These are phyloP conservation scores for Macrolepiota albuminosa DNA, from an alignment of 768 basidiomycete species.

Conservation along the genomic window DNA sequence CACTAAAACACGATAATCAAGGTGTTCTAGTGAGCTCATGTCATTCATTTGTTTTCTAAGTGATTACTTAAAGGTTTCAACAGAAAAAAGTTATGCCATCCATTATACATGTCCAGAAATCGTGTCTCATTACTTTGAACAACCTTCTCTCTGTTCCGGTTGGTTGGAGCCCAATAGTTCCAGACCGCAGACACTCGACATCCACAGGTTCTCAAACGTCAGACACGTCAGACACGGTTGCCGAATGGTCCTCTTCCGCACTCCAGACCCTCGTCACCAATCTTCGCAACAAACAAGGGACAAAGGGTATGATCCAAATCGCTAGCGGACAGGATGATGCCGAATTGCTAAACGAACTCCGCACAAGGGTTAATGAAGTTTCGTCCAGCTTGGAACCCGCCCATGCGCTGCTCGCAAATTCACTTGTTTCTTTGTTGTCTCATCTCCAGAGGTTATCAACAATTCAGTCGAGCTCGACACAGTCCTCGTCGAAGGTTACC, in stretches of 20 bases:
- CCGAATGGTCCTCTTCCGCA: constrained; percentile 42
- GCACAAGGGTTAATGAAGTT: constrained; percentile 45
- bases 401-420: constrained; percentile 61
- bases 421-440: constrained; percentile 64
- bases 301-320: constrained; percentile 44
- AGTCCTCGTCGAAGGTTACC: constrained; percentile 11
- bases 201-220: constrained; percentile 37
- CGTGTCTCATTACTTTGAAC: constrained; percentile 70
- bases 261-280: constrained; percentile 60
- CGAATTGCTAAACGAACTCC: constrained; percentile 57
- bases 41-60: background rate
- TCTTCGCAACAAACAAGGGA: constrained; percentile 45
- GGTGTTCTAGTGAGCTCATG: constrained; percentile 11
- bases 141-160: constrained; percentile 55
- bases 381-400: constrained; percentile 35
- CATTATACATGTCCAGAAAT: constrained; percentile 67
- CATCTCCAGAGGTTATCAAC: constrained; percentile 63
- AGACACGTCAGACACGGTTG: constrained; percentile 20
- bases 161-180: constrained; percentile 50
- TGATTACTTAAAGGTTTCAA: constrained; percentile 26
- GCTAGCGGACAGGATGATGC: constrained; percentile 36
- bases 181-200: constrained; percentile 59
- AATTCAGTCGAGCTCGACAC: constrained; percentile 26
- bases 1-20: constrained; percentile 1
- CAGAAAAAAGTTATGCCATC: constrained; percentile 67